These are phyloP conservation scores for Apiospora phragmitis DNA, from an alignment of 2,329 filamentous ascomycete species.

Conservation along the genomic window DNA sequence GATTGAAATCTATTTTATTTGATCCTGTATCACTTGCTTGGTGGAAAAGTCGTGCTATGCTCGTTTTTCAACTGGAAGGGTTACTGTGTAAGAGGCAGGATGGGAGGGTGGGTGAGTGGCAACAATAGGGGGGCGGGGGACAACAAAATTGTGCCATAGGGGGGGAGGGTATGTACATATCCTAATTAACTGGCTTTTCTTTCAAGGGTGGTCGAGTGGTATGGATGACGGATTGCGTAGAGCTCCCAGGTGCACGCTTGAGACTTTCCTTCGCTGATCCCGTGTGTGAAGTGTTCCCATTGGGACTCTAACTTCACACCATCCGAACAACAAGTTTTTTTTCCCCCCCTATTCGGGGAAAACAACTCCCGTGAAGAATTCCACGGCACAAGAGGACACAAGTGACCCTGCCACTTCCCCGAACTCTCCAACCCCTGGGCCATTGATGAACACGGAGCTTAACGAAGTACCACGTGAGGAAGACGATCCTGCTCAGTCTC, in stretches of 20 bases:
- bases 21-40: background rate
- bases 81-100: background rate
- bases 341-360: background rate
- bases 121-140: background rate
- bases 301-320: no score
- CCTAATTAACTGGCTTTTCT: background rate
- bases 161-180: background rate
- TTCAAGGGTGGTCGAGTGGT: background rate
- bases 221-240: no score
- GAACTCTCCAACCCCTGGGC: background rate
- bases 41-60: background rate
- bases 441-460: background rate
- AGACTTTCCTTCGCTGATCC: no score
- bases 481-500: background rate
- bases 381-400: background rate
- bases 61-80: background rate
- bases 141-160: background rate
- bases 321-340: no score
- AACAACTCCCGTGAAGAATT: background rate
- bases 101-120: background rate
- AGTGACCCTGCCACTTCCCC: background rate
- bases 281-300: background rate
- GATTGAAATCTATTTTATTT: background rate
- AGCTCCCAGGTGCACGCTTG: no score
- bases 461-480: background rate